phyloP scores from a whole-genome alignment of 805 yeast species.

The Monosporozyma yasuniensis region DNA sequence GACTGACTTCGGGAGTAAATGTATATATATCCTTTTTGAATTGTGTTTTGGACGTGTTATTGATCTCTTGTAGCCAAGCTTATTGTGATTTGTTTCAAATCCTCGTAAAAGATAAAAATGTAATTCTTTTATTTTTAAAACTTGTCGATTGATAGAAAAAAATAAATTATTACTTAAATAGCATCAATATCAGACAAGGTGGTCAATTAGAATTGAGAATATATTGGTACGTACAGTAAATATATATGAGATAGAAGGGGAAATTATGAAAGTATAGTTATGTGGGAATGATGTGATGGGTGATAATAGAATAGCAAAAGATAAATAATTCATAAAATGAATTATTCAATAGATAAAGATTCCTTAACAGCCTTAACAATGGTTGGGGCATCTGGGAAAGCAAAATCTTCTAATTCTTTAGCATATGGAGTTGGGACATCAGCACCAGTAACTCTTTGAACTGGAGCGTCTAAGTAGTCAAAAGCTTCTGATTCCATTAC shows the following conservation, averaged over 20 bases:
- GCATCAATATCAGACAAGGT: neutral
- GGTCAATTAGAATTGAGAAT: neutral
- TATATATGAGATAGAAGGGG: neutral
- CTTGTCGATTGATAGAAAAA: neutral
- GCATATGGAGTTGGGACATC: constrained; percentile 99
- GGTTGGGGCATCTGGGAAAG: constrained; percentile 94
- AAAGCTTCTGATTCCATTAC: constrained; percentile 97
- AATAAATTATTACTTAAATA: too few species aligned
- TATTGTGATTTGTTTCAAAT: neutral
- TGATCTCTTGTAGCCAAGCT: too few species aligned
- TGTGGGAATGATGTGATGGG: neutral
- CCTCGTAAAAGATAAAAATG: neutral
- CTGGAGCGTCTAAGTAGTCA: constrained; percentile 97
- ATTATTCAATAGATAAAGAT: constrained; percentile 55
- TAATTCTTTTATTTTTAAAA: too few species aligned
- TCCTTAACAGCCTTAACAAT: constrained; percentile 80
- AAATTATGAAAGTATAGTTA: neutral
- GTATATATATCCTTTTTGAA: neutral
- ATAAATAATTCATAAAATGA: neutral
- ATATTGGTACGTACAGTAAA: neutral
- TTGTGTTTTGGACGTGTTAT: too few species aligned
- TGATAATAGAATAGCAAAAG: neutral
- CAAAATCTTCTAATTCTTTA: constrained; percentile 89
- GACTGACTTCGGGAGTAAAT: too few species aligned
- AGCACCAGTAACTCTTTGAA: constrained; percentile 97